Percentiles rank a stretch among this genome's conserved stretches.
Conservation (phyloP, 768 basidiomycete species). For the Trametes villosa region DNA sequence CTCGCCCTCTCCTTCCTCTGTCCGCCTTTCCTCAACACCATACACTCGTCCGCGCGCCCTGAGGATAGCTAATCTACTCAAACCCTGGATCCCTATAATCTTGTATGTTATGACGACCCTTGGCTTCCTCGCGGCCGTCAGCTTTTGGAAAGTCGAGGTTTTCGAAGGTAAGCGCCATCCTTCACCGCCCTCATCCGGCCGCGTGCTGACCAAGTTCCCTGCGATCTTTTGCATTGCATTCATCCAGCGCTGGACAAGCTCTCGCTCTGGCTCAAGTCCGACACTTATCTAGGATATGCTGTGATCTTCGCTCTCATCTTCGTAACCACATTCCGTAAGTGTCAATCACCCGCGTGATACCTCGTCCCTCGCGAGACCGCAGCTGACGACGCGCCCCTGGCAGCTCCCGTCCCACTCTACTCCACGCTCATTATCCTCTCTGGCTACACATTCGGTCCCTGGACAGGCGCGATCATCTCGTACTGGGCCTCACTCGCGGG, state of each 20-base stretch:
- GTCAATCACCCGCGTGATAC: neutral
- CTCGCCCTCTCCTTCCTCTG: constrained; percentile 13
- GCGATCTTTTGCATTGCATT: constrained; percentile 14
- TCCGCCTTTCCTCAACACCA: constrained; percentile 23
- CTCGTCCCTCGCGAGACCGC: constrained; percentile 12
- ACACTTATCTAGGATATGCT: constrained; percentile 74
- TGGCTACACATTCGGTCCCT: constrained; percentile 88
- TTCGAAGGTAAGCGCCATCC: constrained; percentile 65
- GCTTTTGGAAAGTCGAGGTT: constrained; percentile 80
- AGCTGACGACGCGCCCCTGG: constrained; percentile 12
- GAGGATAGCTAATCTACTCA: constrained; percentile 61
- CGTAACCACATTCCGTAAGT: constrained; percentile 85
- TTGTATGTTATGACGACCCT: constrained; percentile 78
- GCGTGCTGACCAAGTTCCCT: constrained; percentile 6
- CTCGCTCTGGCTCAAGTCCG: constrained; percentile 74
- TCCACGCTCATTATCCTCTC: constrained; percentile 92
- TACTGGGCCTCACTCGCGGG: constrained; percentile 86
- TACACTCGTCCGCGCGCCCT: constrained; percentile 42
- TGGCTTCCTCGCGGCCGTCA: constrained; percentile 79
- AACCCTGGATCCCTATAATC: constrained; percentile 78
- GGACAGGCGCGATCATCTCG: constrained; percentile 83
- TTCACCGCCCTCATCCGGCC: constrained; percentile 14
- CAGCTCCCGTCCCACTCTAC: constrained; percentile 90
- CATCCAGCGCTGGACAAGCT: constrained; percentile 77
- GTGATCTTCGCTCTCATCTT: constrained; percentile 84